Evolutionary conservation across 495 filamentous ascomycete genomes (phyloP).

Genomic region (Aspergillus ellipticus): DNA sequence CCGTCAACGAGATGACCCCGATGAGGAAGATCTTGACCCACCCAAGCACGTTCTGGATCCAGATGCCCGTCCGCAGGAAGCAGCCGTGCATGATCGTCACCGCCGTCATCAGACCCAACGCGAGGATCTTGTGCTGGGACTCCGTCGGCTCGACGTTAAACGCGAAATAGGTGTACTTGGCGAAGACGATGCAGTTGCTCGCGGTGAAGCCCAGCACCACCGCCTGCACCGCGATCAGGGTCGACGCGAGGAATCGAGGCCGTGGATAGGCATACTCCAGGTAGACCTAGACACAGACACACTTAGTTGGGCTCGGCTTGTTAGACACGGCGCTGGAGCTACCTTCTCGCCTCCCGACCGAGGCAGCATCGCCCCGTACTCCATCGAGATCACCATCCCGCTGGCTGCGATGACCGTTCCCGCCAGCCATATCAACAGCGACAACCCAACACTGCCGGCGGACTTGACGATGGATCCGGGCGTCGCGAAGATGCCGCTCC

Average conservation of each 20-base stretch:
- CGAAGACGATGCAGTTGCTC: conserved; percentile 43
- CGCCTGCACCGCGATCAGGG: conserved; percentile 61
- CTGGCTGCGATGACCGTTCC: conserved; percentile 59
- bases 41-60: conserved; percentile 44
- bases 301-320: background rate
- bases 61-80: conserved; percentile 36
- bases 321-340: conserved; percentile 1
- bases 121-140: conserved; percentile 32
- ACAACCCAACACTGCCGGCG: conserved; percentile 64
- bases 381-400: conserved; percentile 58
- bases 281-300: conserved; percentile 46
- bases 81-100: conserved; percentile 40
- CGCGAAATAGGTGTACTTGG: conserved; percentile 44
- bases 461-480: conserved; percentile 65
- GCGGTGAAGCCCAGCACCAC: conserved; percentile 67
- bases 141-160: conserved; percentile 30
- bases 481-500: conserved; percentile 72
- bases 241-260: conserved; percentile 67
- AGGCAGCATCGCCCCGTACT: conserved; percentile 71
- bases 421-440: conserved; percentile 59
- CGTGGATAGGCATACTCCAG: conserved; percentile 70
- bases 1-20: conserved; percentile 41
- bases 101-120: conserved; percentile 30
- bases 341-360: conserved; percentile 66
- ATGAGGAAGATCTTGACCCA: conserved; percentile 49